Evolutionary conservation across 2,329 filamentous ascomycete genomes (phyloP), one percentile per base, ranked within the genome.

Genomic region (Leptosphaerulina australis): DNA sequence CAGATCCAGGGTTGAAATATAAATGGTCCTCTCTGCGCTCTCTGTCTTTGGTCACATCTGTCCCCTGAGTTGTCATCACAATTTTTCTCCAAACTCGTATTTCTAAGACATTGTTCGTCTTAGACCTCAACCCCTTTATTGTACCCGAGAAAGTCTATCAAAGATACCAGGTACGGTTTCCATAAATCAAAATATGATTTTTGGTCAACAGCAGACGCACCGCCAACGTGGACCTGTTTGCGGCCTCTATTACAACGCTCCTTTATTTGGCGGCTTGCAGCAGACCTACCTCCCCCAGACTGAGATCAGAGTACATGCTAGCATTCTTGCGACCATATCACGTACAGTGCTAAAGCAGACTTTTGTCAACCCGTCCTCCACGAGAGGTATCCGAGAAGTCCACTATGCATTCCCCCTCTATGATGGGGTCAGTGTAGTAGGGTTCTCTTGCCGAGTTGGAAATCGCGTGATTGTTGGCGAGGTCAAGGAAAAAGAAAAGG

Each of bases 381-480:
- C 69, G 2, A 66, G 74, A 8, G 64, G 64, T 3, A 79, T 86
- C 51, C 63, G 76, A 7, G 76, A 89, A 63, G 79, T 84, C 12
- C 76, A 77, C 11, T 91, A 91, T 66, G 79, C 80, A 0, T 91
- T 91, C 55, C 88, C 88, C 0, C 76, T 91, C 0, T 88, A 87
- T 56, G 86, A 90, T 63, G 87, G 88, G 8, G 84, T 88, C 12
- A 86, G 83, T 5, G 83, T 91, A 0, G 85, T 87, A 6, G 79
- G 76, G 3, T 91, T 91, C 56, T 81, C 77, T 4, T 90, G 86
- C 70, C 81, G 76, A 11, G 77, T 91, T 36, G 85, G 81, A 25
- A 72, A 78, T 24, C 81, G 83, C 10, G 76, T 82, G 12, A 82
- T 89, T 58, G 76, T 76, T 3, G 87, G 88, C 11, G 69, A 86